Conservation (phyloP, 2,329 filamentous ascomycete species). For the Biscogniauxia sp. region DNA sequence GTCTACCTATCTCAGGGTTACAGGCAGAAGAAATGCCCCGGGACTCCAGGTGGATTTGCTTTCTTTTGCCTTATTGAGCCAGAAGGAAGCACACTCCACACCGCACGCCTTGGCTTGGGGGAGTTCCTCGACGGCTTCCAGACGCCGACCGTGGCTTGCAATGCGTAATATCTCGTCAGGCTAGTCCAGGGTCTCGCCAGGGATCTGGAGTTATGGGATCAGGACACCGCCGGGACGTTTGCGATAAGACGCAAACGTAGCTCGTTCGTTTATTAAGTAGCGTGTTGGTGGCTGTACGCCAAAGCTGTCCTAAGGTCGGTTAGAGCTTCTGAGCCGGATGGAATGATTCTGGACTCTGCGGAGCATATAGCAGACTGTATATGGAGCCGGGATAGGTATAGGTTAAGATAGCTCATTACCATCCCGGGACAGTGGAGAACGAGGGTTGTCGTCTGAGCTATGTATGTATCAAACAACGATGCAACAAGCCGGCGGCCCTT, state of each 20-base stretch:
- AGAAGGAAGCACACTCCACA: not conserved
- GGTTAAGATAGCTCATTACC: not conserved
- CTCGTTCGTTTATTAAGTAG: conserved; percentile 4
- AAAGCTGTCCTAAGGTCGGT: not conserved
- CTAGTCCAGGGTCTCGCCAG: conserved; percentile 10
- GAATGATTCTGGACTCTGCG: not conserved
- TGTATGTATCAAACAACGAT: not conserved
- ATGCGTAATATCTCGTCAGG: not conserved
- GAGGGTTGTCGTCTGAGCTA: not conserved
- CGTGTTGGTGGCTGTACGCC: not conserved
- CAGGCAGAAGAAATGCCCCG: not conserved
- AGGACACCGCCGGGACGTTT: conserved; percentile 15
- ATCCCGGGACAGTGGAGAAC: not conserved
- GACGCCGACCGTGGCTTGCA: not conserved
- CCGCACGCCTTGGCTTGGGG: not conserved
- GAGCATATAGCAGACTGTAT: not conserved
- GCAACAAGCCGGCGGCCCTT: not conserved
- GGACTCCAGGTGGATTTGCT: not conserved
- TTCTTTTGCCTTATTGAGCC: not conserved
- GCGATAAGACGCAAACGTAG: conserved; percentile 16
- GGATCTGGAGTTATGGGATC: conserved; percentile 14
- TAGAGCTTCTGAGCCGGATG: not conserved
- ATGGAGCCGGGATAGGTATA: not conserved
- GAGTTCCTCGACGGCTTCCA: not conserved
- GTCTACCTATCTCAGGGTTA: not conserved